phyloP scores from a whole-genome alignment of 441 rosid species.

The Oxalis stricta region DNA sequence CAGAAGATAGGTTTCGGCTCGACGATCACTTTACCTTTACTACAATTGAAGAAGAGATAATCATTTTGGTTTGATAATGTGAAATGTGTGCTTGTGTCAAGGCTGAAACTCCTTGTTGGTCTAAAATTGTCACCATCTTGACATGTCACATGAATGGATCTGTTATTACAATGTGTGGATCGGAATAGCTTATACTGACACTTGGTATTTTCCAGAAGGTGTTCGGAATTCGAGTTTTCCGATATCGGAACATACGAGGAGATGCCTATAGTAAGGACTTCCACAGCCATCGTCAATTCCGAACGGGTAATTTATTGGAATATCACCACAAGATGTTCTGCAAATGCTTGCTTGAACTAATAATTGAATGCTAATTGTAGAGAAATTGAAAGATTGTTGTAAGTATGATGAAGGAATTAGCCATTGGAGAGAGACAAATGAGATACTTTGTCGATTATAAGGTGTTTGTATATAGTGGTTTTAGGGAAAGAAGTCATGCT shows the following conservation, averaged over 20 bases:
- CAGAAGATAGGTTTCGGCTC: constrained; percentile 80
- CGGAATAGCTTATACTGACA: constrained; percentile 59
- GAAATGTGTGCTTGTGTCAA: constrained; percentile 73
- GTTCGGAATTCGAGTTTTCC: constrained; percentile 58
- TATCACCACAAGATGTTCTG: constrained; percentile 54
- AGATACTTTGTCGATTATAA: no score
- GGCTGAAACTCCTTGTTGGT: constrained; percentile 70
- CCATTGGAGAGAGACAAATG: no score
- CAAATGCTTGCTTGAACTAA: constrained; percentile 39
- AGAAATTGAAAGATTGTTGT: constrained; percentile 6
- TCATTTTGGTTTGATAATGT: constrained; percentile 72
- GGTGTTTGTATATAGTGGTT: no score
- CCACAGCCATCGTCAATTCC: constrained; percentile 85
- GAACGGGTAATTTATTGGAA: constrained; percentile 67
- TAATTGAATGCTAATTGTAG: constrained; percentile 7
- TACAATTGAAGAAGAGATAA: constrained; percentile 83
- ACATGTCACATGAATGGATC: constrained; percentile 92
- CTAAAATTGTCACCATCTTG: constrained; percentile 53
- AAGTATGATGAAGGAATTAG: no score
- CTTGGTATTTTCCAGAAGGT: constrained; percentile 70
- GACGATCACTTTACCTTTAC: constrained; percentile 44
- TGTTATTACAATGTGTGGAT: constrained; percentile 56
- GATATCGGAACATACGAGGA: constrained; percentile 51
- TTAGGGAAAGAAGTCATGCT: no score
- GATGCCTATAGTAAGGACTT: constrained; percentile 67